Evolutionary conservation across 192 early-diverging fungal species (phyloP).

Genomic region (Pilaira anomala): DNA sequence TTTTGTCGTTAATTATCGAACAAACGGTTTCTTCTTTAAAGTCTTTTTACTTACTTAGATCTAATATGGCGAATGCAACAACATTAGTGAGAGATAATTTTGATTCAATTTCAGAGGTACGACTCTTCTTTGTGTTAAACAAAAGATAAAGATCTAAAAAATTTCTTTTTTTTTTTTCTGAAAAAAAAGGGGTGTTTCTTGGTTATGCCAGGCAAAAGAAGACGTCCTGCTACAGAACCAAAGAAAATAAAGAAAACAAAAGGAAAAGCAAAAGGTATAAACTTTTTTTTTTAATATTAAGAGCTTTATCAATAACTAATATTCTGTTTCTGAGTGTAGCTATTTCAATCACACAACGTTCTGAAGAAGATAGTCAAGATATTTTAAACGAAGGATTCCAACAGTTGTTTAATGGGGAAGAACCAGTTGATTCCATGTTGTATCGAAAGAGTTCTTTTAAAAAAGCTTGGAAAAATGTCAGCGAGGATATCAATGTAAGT

Average conservation of each 20-base stretch:
- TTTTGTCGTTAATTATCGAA: background rate
- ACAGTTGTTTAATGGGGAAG: constrained; percentile 54
- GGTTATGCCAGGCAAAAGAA: constrained; percentile 29
- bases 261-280: background rate
- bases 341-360: background rate
- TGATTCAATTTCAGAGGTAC: constrained; percentile 48
- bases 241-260: background rate
- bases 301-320: background rate
- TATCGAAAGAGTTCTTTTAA: constrained; percentile 49
- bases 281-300: background rate
- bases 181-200: constrained; percentile 40
- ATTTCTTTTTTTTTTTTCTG: background rate
- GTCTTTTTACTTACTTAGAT: constrained; percentile 3
- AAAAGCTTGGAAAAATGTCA: constrained; percentile 51
- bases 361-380: constrained; percentile 16
- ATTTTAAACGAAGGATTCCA: constrained; percentile 56
- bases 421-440: constrained; percentile 48
- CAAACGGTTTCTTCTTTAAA: background rate
- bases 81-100: constrained; percentile 31
- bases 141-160: no score
- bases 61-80: background rate
- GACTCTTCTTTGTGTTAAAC: background rate
- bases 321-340: background rate
- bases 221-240: background rate
- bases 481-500: constrained; percentile 43